Base-by-base conservation (phyloP, 805 yeast genomes). In the Scheffersomyces lignosus region DNA sequence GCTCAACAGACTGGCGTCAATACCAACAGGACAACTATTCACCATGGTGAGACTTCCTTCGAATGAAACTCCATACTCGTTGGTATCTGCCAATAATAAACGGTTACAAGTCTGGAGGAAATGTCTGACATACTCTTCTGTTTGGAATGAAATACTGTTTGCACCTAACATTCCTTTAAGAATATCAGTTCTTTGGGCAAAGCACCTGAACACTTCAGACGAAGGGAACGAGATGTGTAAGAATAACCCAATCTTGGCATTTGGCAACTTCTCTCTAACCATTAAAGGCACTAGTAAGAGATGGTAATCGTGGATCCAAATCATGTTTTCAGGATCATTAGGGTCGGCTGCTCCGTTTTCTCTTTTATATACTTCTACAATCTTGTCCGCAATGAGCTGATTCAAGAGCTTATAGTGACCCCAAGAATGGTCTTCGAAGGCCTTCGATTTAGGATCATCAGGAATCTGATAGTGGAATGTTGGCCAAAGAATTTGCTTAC, bases 281-380 rank as follows among this genome's bases (percentile, higher is more conserved):
- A 91, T 82, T 37, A 72, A 73, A 0, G 98, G 97, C 2, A 90
- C 87, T 29, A 91, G 66, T 65, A 93, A 71, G 43, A 91, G 69
- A 62, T 93, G 98, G 57, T 91, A 91, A 61, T 91, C 99, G 58
- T 91, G 96, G 36, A 91, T 72, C 98, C 98, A 93, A 41, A 91
- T 73, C 27, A 79, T 69, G 56, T 91, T 96, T 29, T 64, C 64
- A 1, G 71, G 71, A 41, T 68, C 66, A 18, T 58, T 42, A 2
- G 71, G 70, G 27, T 58, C 62, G 4, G 38, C 31, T 28, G 85
- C 88, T 1, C 73, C 74, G 31, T 64, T 61, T 48, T 80, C 78
- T 14, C 43, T 38, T 23, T 47, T 39, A 60, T 91, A 90, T 1
- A 70, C 64, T 25, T 72, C 75, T 2, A 84, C 77, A 31, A 91